Conservation (phyloP, 208 protist species). For the Crithidia bombi region DNA sequence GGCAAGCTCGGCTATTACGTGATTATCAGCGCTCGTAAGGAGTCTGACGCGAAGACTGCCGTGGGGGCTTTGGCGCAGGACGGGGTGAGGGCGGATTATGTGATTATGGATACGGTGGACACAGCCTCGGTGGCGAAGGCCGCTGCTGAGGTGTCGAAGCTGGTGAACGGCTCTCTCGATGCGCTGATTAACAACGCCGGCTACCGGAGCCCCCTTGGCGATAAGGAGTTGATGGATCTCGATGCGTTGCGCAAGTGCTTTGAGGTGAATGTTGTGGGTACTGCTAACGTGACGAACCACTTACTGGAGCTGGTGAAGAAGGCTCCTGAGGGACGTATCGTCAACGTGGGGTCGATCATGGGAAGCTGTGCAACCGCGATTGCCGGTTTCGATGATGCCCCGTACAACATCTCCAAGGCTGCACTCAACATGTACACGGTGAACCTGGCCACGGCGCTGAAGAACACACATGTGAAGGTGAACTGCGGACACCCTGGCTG, state of each 20-base stretch:
- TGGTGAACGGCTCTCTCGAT: conserved; percentile 47
- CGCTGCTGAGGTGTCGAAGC: conserved; percentile 43
- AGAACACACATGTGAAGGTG: conserved; percentile 60
- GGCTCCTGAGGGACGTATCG: conserved; percentile 65
- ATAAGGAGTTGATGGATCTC: conserved; percentile 42
- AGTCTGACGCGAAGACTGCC: conserved; percentile 43
- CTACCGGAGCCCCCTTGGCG: conserved; percentile 14
- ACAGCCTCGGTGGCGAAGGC: conserved; percentile 58
- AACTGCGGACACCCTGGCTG: conserved; percentile 75
- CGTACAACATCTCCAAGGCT: conserved; percentile 75
- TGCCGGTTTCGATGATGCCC: conserved; percentile 13
- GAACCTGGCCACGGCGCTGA: conserved; percentile 59
- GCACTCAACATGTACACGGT: conserved; percentile 88
- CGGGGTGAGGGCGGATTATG: conserved; percentile 37
- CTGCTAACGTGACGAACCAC: conserved; percentile 64
- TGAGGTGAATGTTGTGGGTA: conserved; percentile 71
- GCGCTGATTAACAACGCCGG: conserved; percentile 84
- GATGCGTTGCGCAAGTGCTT: conserved; percentile 41
- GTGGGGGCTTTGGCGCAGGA: conserved; percentile 37
- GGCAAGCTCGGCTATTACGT: conserved; percentile 65
- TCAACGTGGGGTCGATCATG: conserved; percentile 78
- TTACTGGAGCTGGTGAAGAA: conserved; percentile 66
- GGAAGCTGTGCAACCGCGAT: conserved; percentile 45
- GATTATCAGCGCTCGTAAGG: conserved; percentile 65
- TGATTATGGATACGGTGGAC: conserved; percentile 53